Evolutionary conservation across 176 grass and related monocot genomes (phyloP).

Genomic region (Luzula sylvatica): DNA sequence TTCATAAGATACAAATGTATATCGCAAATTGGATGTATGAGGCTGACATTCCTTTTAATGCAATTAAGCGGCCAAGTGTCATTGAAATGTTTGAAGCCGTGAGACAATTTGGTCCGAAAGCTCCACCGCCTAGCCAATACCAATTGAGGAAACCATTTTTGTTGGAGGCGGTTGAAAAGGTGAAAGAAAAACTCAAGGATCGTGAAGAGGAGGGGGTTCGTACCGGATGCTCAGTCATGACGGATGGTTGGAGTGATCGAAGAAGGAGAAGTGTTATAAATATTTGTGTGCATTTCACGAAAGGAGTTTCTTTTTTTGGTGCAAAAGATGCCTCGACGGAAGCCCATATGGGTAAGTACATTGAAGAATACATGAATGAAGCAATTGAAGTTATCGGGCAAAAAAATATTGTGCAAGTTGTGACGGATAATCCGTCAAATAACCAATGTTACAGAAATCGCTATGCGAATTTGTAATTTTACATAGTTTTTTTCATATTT

Average conservation of each 20-base stretch:
- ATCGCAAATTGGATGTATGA: no score
- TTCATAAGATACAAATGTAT: no score
- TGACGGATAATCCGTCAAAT: background rate
- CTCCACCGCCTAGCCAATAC: background rate
- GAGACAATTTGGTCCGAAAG: background rate
- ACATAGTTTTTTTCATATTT: no score
- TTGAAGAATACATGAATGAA: background rate
- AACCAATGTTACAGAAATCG: no score
- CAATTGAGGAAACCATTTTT: background rate
- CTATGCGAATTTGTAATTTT: no score
- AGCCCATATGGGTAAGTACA: background rate
- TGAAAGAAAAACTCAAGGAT: background rate
- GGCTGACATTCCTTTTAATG: no score
- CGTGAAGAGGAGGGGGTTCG: background rate
- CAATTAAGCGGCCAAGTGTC: no score
- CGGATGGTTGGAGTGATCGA: conserved; percentile 12
- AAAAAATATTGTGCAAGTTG: background rate
- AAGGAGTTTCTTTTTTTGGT: background rate
- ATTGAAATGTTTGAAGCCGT: no score
- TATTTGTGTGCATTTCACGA: background rate
- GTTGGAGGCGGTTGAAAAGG: background rate
- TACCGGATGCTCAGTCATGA: conserved; percentile 10
- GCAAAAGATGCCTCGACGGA: background rate
- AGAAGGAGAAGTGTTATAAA: conserved; percentile 8
- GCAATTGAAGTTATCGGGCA: no score